Evolutionary conservation across 306 rosid species (phyloP).

Genomic region (Neltuma alba): DNA sequence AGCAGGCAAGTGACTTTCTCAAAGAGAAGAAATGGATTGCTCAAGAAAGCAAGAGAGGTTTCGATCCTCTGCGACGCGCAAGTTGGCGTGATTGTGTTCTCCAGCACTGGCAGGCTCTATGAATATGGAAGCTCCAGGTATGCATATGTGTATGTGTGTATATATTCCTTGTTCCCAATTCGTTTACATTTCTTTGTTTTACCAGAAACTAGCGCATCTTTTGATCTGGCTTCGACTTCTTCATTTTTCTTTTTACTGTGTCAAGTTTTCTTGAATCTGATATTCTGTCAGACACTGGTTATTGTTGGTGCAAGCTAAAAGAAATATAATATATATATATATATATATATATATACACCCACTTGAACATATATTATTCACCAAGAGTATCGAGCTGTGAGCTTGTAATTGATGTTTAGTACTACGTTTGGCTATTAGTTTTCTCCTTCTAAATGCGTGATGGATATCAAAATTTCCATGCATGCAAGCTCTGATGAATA

Average conservation of each 20-base stretch:
- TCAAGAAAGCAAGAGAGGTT: constrained; percentile 51
- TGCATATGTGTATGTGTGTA: too few relatives aligned
- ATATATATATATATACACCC: too few relatives aligned
- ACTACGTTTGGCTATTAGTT: not conserved
- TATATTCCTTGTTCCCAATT: not conserved
- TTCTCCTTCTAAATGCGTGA: not conserved
- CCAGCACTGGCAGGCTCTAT: constrained; percentile 45
- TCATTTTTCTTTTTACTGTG: not conserved
- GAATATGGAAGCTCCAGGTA: constrained; percentile 46
- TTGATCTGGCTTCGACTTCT: not conserved
- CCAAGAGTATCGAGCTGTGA: too few relatives aligned
- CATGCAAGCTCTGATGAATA: not conserved
- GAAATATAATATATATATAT: too few relatives aligned
- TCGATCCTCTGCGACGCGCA: constrained; percentile 52
- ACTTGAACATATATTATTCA: too few relatives aligned
- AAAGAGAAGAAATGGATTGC: constrained; percentile 47
- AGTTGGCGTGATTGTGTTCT: constrained; percentile 48
- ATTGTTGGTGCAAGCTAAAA: too few relatives aligned
- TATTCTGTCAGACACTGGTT: not conserved
- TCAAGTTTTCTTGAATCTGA: not conserved
- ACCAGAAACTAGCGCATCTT: too few relatives aligned
- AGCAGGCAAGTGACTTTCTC: constrained; percentile 53
- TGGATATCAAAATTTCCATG: not conserved
- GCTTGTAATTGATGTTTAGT: not conserved
- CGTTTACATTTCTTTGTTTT: not conserved